These are phyloP conservation scores for Cylindrotheca fusiformis DNA, from an alignment of 108 stramenopile genomes.

Conservation along the genomic window DNA sequence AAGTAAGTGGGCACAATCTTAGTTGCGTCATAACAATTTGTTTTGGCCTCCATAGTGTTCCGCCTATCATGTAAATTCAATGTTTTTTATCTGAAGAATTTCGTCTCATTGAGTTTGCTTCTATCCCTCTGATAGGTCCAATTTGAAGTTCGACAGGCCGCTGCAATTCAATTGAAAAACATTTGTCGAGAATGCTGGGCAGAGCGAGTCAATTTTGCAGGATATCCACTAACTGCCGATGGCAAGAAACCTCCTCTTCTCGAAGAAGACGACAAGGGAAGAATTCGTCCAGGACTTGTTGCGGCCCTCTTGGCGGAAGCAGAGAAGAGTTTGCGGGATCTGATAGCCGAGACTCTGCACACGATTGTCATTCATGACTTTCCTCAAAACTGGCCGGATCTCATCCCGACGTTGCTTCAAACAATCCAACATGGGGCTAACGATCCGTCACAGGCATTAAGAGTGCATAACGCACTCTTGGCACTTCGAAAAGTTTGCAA, in stretches of 20 bases:
- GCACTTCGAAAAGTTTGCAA: constrained; percentile 95
- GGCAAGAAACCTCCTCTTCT: constrained; percentile 55
- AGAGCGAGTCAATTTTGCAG: constrained; percentile 66
- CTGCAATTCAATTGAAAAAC: constrained; percentile 89
- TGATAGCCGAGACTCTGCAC: constrained; percentile 91
- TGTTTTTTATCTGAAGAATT: neutral
- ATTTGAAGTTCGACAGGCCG: constrained; percentile 88
- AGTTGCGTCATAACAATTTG: neutral
- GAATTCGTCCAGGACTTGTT: constrained; percentile 63
- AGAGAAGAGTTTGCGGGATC: constrained; percentile 84
- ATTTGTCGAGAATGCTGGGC: constrained; percentile 90
- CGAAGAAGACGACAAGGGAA: constrained; percentile 64
- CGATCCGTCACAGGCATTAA: constrained; percentile 60
- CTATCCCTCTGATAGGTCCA: constrained; percentile 41
- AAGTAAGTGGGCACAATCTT: constrained; percentile 54
- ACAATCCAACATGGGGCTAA: constrained; percentile 61
- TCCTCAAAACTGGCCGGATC: constrained; percentile 88
- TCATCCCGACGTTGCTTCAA: constrained; percentile 81
- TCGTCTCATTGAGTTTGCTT: no score
- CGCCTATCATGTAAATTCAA: constrained; percentile 1
- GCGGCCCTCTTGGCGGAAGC: constrained; percentile 81
- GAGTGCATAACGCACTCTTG: constrained; percentile 91
- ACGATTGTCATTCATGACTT: constrained; percentile 91
- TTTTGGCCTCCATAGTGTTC: no score
- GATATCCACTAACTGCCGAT: constrained; percentile 39